These are phyloP conservation scores for Sphaerobolus stellatus DNA, from an alignment of 1,284 basidiomycete species.

Conservation along the genomic window DNA sequence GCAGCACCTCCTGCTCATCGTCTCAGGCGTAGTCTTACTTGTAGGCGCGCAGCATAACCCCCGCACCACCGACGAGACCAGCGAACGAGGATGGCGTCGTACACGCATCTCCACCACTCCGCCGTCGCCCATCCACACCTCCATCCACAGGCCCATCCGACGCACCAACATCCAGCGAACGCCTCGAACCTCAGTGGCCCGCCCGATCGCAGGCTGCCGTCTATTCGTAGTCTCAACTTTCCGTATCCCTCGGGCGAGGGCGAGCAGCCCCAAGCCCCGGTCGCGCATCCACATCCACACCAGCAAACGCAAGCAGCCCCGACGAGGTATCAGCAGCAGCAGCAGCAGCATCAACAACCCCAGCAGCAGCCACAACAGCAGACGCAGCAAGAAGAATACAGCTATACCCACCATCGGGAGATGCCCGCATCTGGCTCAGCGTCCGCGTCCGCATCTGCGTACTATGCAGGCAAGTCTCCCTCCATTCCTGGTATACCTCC, in stretches of 20 bases:
- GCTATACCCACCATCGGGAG: background rate
- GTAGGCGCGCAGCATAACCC: too few relatives aligned
- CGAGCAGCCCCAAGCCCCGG: too few relatives aligned
- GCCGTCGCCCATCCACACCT: too few relatives aligned
- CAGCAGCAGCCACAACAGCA: background rate
- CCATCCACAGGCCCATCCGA: background rate
- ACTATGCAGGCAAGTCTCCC: background rate
- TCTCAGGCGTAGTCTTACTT: too few relatives aligned
- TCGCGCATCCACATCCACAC: too few relatives aligned
- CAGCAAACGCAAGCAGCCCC: background rate
- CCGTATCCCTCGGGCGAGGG: constrained; percentile 1
- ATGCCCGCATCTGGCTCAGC: background rate
- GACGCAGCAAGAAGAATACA: background rate
- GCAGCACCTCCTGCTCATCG: too few relatives aligned
- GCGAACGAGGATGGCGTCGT: background rate
- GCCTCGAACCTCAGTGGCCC: background rate
- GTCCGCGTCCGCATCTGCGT: background rate
- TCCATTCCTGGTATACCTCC: too few relatives aligned
- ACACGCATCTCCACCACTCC: constrained; percentile 1
- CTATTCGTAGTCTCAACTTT: constrained; percentile 4
- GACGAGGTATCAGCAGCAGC: background rate
- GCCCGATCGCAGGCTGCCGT: constrained; percentile 1
- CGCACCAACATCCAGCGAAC: background rate
- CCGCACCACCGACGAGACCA: too few relatives aligned
- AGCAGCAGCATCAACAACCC: background rate